Evolutionary conservation across 1,284 basidiomycete species (phyloP).

Genomic region (Cutaneotrichosporon cutaneum): DNA sequence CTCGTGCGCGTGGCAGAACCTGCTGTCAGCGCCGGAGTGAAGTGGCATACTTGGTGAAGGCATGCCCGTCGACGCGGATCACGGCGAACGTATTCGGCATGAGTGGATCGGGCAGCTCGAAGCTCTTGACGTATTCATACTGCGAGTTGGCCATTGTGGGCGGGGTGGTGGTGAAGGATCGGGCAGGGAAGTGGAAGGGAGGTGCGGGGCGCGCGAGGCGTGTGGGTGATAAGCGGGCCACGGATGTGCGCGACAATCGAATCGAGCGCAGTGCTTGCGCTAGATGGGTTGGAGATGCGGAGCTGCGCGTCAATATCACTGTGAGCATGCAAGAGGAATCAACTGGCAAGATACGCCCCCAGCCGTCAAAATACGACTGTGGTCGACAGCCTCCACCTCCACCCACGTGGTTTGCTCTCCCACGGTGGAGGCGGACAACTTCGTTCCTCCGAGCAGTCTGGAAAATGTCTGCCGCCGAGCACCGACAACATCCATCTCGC

Average conservation of each 20-base stretch:
- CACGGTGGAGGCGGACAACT: slow-evolving; percentile 1
- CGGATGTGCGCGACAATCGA: background rate
- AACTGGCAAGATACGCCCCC: background rate
- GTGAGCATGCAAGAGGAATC: background rate
- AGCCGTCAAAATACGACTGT: background rate
- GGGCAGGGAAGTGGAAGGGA: background rate
- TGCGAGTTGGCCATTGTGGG: slow-evolving; percentile 80
- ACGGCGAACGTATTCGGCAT: slow-evolving; percentile 83
- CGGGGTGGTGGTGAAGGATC: background rate
- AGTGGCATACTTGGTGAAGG: slow-evolving; percentile 77
- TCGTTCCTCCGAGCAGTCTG: background rate
- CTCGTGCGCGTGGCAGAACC: slow-evolving; percentile 77
- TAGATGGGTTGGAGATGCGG: background rate
- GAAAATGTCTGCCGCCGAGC: slow-evolving; percentile 8
- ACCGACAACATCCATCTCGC: background rate
- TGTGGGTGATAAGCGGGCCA: background rate
- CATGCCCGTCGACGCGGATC: slow-evolving; percentile 86
- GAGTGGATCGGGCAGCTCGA: slow-evolving; percentile 83
- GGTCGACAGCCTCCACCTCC: background rate
- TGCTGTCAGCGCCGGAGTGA: slow-evolving; percentile 42
- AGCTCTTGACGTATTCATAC: slow-evolving; percentile 86
- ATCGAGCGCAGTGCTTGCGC: too few species aligned
- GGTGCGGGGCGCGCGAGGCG: background rate
- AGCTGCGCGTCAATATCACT: background rate
- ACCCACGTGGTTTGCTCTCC: slow-evolving; percentile 2